Evolutionary conservation across 345 rosid species (phyloP).

Genomic region (Punica granatum): DNA sequence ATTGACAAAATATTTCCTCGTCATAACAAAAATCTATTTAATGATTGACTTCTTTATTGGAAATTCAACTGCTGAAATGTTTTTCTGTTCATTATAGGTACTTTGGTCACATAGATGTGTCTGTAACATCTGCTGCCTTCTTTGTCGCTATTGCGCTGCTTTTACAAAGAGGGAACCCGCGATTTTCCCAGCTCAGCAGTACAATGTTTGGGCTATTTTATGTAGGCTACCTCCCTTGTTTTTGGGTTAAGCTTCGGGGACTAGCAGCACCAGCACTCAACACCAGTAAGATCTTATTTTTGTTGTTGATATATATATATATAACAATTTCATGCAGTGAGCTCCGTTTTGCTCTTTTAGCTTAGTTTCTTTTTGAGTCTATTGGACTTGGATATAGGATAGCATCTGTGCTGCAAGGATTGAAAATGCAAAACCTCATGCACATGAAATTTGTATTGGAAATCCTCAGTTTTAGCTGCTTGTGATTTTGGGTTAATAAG

Average conservation of each 20-base stretch:
- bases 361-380: background rate
- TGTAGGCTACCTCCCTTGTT: conserved; percentile 90
- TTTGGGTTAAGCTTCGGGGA: conserved; percentile 91
- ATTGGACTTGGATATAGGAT: background rate
- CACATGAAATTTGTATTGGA: background rate
- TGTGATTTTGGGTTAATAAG: too few relatives aligned
- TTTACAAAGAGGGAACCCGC: conserved; percentile 80
- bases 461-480: background rate
- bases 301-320: conserved; percentile 4
- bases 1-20: background rate
- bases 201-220: conserved; percentile 85
- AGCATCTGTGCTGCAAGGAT: background rate
- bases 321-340: conserved; percentile 6
- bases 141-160: conserved; percentile 72
- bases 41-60: background rate
- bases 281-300: conserved; percentile 45
- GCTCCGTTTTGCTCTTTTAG: background rate
- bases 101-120: conserved; percentile 74
- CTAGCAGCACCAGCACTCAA: conserved; percentile 74
- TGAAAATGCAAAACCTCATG: background rate
- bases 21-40: too few relatives aligned
- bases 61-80: conserved; percentile 11
- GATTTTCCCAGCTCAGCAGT: conserved; percentile 88
- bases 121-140: conserved; percentile 76
- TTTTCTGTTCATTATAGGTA: conserved; percentile 42